Base-by-base conservation (phyloP, 202 grass and related monocot species). In the Musa balbisiana region DNA sequence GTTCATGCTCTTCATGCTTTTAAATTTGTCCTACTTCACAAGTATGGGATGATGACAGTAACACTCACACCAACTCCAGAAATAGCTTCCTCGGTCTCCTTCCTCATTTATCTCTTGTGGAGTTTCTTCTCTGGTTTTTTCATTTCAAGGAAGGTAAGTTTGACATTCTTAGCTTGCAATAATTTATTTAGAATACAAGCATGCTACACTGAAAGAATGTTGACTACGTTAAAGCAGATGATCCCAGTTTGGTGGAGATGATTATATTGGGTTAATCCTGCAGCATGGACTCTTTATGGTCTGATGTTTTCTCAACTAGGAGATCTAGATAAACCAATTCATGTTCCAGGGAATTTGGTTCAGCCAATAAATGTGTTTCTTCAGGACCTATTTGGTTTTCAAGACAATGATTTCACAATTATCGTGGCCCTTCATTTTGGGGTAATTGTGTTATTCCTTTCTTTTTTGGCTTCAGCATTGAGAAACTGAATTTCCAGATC, bases 181-280 rank as follows among this genome's bases (percentile, higher is more conserved):
- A 27, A 27, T 27, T 27, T 27, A 27, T 27, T 27, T 27, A 27
- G 26, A 27, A 27, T 27, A 27, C 26, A 27, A 27, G 26, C 26
- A 27, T 27, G 26, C 26, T 27, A 27, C 26, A 27, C 26, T 27
- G 27, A 27, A 27, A 27, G 27, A 27, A 2, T 27, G 27, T 27
- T 27, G 27, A 27, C 27, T 27, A 27, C 3, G 27, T 27, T 27
- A 27, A 27, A 27, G 49, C 55, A 76, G 73, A 22, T 64, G 17
- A 63, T 76, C 11, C 73, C 58, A 76, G 29, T 51, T 21, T 62
- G 73, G 73, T 62, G 55, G 73, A 76, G 73, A 76, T 76, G 58
- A 43, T 63, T 49, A 1, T 64, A 76, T 51, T 76, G 71, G 58
- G 73, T 58, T 50, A 51, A 76, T 20, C 55, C 73, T 23, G 43